These are phyloP conservation scores for Lactifluus echinatus DNA, from an alignment of 768 basidiomycete genomes.

Conservation along the genomic window DNA sequence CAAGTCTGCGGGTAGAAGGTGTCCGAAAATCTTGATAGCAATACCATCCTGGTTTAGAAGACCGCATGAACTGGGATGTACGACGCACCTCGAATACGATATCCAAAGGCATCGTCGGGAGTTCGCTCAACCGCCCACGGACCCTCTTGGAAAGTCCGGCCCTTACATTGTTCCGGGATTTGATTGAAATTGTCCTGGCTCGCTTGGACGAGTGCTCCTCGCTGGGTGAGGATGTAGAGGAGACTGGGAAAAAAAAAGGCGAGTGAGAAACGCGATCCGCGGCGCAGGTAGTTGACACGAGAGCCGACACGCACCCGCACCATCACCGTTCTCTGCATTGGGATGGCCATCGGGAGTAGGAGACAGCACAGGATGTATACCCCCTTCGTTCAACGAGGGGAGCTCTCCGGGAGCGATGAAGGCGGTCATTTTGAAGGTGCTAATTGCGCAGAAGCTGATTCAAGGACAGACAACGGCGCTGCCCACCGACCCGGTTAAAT, in stretches of 20 bases:
- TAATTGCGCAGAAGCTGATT: not conserved
- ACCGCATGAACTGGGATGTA: not conserved
- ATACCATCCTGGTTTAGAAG: not conserved
- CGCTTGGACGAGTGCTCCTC: not conserved
- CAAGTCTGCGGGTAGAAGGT: slow-evolving; percentile 28
- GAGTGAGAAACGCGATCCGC: not conserved
- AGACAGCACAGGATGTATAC: not conserved
- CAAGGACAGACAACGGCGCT: too few species aligned
- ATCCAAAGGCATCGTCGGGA: slow-evolving; percentile 24
- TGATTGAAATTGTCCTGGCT: not conserved
- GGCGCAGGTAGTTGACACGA: not conserved
- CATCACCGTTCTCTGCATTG: not conserved
- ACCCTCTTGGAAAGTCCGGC: not conserved
- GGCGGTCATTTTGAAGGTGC: not conserved
- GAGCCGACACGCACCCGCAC: not conserved
- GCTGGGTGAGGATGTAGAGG: not conserved
- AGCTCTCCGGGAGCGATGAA: not conserved
- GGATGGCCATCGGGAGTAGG: not conserved
- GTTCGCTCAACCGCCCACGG: slow-evolving; percentile 10
- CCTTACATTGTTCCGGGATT: not conserved
- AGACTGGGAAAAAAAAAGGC: not conserved
- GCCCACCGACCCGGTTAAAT: not conserved
- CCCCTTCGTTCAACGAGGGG: not conserved
- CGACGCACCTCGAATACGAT: slow-evolving; percentile 24
- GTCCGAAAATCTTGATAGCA: slow-evolving; percentile 24